These are phyloP conservation scores for Lipomyces kockii DNA, from an alignment of 805 yeast species.

Conservation along the genomic window DNA sequence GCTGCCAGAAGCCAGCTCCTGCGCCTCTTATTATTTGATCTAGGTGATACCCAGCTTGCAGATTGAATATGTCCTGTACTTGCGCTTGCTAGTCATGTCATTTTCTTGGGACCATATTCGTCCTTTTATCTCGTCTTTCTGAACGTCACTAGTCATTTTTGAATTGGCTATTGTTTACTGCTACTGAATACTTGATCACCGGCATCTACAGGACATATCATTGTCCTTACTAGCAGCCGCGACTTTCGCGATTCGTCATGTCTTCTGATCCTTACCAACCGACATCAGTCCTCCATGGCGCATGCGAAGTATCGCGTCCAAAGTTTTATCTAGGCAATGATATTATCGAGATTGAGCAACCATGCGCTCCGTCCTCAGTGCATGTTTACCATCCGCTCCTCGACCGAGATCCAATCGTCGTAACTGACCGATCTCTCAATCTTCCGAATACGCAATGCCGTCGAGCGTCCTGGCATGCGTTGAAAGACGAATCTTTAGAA, in stretches of 20 bases:
- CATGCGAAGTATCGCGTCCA: slow-evolving; percentile 8
- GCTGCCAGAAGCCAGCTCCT: background rate
- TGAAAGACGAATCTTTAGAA: background rate
- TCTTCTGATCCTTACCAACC: background rate
- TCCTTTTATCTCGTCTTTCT: background rate
- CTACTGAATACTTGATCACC: background rate
- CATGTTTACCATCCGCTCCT: background rate
- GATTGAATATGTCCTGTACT: background rate
- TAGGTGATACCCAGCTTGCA: background rate
- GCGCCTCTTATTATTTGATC: slow-evolving; percentile 1
- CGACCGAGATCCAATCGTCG: background rate
- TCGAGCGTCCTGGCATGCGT: background rate
- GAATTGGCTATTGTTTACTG: background rate
- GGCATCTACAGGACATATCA: background rate
- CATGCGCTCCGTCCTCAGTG: background rate
- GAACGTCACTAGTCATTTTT: background rate
- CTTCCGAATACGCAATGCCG: background rate
- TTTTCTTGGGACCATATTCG: background rate
- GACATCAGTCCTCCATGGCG: slow-evolving; percentile 1
- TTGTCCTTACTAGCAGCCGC: background rate
- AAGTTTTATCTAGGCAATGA: slow-evolving; percentile 26
- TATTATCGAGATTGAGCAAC: slow-evolving; percentile 1
- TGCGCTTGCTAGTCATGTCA: background rate
- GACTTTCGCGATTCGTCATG: background rate
- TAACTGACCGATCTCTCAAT: background rate